These are phyloP conservation scores for Calendula officinalis DNA, from an alignment of 129 eudicot species.

Conservation along the genomic window DNA sequence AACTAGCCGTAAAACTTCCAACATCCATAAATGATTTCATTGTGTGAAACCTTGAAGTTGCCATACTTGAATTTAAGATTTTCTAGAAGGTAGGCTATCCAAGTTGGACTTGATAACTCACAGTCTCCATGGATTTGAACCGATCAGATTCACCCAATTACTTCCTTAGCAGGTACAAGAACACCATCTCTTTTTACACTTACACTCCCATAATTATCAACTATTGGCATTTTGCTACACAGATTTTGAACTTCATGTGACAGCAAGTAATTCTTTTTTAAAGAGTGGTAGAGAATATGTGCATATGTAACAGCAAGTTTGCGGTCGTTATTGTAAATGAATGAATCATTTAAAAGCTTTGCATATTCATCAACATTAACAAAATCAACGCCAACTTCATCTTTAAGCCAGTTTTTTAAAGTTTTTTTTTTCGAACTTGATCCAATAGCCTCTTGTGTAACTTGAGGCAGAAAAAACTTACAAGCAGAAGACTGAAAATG, in stretches of 20 bases:
- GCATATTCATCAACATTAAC: constrained; percentile 36
- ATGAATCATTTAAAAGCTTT: constrained; percentile 2
- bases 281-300: constrained; percentile 41
- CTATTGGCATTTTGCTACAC: constrained; percentile 39
- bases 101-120: too few relatives aligned
- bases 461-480: constrained; percentile 27
- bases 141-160: constrained; percentile 46
- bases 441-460: constrained; percentile 30
- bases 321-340: constrained; percentile 2
- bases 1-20: too few relatives aligned
- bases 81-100: too few relatives aligned
- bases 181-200: constrained; percentile 18
- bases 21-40: too few relatives aligned
- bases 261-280: constrained; percentile 6
- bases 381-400: constrained; percentile 24
- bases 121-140: constrained; percentile 46
- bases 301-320: constrained; percentile 34
- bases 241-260: not conserved
- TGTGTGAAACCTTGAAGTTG: too few relatives aligned
- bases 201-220: constrained; percentile 41
- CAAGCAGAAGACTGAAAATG: constrained; percentile 20
- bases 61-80: too few relatives aligned
- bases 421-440: constrained; percentile 1
- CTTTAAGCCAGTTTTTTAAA: constrained; percentile 38
- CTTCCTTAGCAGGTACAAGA: constrained; percentile 58